Base-by-base conservation (phyloP, 768 basidiomycete species). In the Terana coerulea region DNA sequence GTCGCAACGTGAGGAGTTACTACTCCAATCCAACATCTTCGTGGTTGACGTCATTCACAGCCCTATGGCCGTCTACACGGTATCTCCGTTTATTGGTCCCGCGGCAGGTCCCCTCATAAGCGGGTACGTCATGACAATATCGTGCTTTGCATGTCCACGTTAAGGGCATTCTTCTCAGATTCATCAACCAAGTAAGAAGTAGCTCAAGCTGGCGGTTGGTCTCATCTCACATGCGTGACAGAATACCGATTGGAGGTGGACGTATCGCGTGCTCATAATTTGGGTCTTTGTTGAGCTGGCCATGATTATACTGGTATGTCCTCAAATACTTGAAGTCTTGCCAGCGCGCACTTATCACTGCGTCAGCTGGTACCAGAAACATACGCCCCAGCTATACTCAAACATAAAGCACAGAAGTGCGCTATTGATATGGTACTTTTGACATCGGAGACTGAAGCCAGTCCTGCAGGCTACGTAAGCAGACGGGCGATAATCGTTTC, bases 191-290 rank as follows among this genome's bases (percentile, higher is more conserved):
- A 48, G 64, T 64, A 17, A 14, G 60, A 52, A 10, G 31, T 5
- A 10, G 14, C 9, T 26, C n/a, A 17, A 35, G 8, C 36, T 17
- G 11, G 43, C 19, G 29, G 8, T 33, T 12, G 12, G 6, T 22
- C 17, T 22, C 8, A 9, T 10, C 10, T 22, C 30, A n/a, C 5
- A 39, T 29, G n/a, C n/a, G n/a, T 12, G 5, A 29, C 22, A 87
- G 79, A 71, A 83, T 57, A 54, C 75, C 2, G 59, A 75, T 39
- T 88, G 86, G 87, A 68, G 86, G 51, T 92, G 89, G 90, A 89
- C 88, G 0, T 93, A 83, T 67, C 80, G 83, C 48, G 67, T 86
- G 12, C 64, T 85, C 48, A 56, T 84, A 2, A 86, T 86, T 19
- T 93, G 90, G 91, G 73, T 77, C 0, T 79, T 77, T 40, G 67